Conservation (phyloP, 306 rosid genomes). For the Aeschynomene evenia region DNA sequence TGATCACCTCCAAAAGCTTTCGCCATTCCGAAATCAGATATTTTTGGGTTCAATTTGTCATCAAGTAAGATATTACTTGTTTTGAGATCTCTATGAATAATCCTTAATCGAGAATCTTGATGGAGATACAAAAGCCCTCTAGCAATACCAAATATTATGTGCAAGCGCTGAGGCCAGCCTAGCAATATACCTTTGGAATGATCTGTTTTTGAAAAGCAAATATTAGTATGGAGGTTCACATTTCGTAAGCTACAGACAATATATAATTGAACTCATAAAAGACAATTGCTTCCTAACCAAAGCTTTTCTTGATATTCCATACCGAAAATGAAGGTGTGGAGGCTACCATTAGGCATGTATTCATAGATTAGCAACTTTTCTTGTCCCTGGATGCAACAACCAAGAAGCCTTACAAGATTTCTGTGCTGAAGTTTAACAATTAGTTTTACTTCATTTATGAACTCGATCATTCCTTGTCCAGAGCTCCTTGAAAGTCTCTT, state of each 20-base stretch:
- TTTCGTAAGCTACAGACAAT: not conserved
- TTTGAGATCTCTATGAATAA: slow-evolving; percentile 61
- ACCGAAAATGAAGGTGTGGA: slow-evolving; percentile 41
- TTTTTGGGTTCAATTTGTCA: slow-evolving; percentile 48
- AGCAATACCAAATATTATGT: slow-evolving; percentile 44
- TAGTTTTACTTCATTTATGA: slow-evolving; percentile 36
- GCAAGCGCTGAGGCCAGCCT: slow-evolving; percentile 46
- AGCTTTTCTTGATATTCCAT: not conserved
- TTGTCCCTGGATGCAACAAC: slow-evolving; percentile 37
- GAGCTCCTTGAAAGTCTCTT: slow-evolving; percentile 39
- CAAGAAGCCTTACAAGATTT: slow-evolving; percentile 47
- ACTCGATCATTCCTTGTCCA: slow-evolving; percentile 26
- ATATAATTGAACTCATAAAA: not conserved
- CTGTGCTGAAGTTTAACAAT: slow-evolving; percentile 41
- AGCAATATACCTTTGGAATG: slow-evolving; percentile 13
- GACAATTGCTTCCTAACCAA: not conserved
- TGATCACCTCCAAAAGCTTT: slow-evolving; percentile 53
- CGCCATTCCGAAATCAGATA: slow-evolving; percentile 66
- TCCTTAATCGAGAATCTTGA: slow-evolving; percentile 55
- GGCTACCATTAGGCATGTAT: slow-evolving; percentile 26
- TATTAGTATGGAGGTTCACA: not conserved
- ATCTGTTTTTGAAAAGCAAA: slow-evolving; percentile 25
- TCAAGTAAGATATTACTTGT: slow-evolving; percentile 57
- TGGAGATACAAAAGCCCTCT: slow-evolving; percentile 55
- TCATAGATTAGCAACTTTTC: slow-evolving; percentile 32